Conservation (phyloP, 176 grass and related monocot genomes). For the Raddia guianensis region DNA sequence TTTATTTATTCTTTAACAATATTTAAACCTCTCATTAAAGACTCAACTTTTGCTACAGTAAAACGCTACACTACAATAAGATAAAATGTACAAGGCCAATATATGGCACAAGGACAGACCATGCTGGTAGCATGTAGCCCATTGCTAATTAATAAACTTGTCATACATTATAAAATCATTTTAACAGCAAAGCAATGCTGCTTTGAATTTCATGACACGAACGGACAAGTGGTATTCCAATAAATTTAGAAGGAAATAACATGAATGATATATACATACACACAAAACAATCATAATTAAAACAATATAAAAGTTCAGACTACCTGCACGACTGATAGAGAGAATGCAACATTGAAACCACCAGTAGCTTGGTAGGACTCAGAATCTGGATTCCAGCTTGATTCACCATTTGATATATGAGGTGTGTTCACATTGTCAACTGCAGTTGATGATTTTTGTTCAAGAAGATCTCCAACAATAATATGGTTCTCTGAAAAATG, state of each 20-base stretch:
- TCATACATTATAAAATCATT: conserved; percentile 32
- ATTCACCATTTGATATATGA: conserved; percentile 57
- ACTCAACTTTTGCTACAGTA: too few species aligned
- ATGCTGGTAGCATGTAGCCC: conserved; percentile 10
- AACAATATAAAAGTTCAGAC: conserved; percentile 33
- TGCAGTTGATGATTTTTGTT: conserved; percentile 75
- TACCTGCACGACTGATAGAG: conserved; percentile 93
- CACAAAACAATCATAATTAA: conserved; percentile 8
- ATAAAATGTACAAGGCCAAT: background rate
- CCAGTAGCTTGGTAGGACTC: conserved; percentile 92
- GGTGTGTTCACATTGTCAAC: conserved; percentile 65
- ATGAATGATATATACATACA: conserved; percentile 10
- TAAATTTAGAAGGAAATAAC: conserved; percentile 12
- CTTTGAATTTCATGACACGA: conserved; percentile 17
- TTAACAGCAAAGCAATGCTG: conserved; percentile 10
- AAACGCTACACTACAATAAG: too few species aligned
- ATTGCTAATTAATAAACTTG: conserved; percentile 28
- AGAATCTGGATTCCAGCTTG: conserved; percentile 79
- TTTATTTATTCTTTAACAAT: too few species aligned
- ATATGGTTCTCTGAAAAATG: conserved; percentile 84
- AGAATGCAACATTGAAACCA: conserved; percentile 87
- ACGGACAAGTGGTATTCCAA: conserved; percentile 5
- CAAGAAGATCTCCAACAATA: conserved; percentile 89
- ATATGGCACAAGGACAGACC: conserved; percentile 29
- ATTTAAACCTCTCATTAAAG: too few species aligned